Evolutionary conservation across 805 yeast genomes (phyloP), one percentile per base, ranked within the genome.

Genomic region (Novakomyces olei): DNA sequence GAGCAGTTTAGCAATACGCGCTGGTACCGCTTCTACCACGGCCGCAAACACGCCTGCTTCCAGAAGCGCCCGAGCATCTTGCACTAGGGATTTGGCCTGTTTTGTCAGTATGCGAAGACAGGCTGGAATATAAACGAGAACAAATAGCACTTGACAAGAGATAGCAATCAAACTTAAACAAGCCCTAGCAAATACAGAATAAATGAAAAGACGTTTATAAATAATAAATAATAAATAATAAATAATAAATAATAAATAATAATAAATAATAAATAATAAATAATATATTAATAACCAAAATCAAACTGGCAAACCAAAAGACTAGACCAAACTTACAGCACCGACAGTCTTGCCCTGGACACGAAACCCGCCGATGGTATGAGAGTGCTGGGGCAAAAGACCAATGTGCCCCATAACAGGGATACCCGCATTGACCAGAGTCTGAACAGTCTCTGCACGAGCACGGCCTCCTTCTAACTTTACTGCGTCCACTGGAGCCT

Each of bases 341-440:
- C 49, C 48, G 0, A 57, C 53, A 0, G 68, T 57, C 30, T 56
- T 55, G 0, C 92, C 95, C 50, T 85, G 98, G 1, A 78, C 74
- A 51, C 71, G 75, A 53, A 73, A 85, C 1, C 98, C 98, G 15
- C 94, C 83, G 9, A 76, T 47, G 0, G 78, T 48, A 40, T 78
- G 68, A 39, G 70, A 70, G 27, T 78, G 64, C 49, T 88, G 96
- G 2, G 98, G 98, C 3, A 92, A 79, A 20, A 85, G 57, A 0
- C 98, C 98, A 19, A 79, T 67, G 50, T 85, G 98, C 1, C 91
- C 95, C 54, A 79, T 63, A 2, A 81, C 81, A 0, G 95, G 92
- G 6, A 85, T 71, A 1, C 96, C 96, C 12, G 72, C 58, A 4
- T 61, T 48, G 1, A 71, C 60, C 14, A 85, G 51, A 37, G 61